Percentiles rank a stretch among this genome's conserved stretches.
Evolutionary conservation across 2,329 filamentous ascomycete species (phyloP).

Genomic region (Monosporascus cannonballus): DNA sequence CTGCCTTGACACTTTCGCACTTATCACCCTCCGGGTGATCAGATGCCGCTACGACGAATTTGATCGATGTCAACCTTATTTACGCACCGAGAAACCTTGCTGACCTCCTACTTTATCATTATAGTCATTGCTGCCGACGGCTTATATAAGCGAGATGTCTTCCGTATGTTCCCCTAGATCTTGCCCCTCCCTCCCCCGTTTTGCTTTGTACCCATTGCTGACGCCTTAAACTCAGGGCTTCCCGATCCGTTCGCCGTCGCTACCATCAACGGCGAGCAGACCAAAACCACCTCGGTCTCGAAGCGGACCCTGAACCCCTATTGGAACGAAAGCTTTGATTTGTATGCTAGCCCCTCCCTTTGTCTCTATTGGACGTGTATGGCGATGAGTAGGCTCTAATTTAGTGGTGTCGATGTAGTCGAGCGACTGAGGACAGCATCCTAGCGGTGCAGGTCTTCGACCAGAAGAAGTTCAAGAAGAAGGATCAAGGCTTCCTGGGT

Average conservation of each 20-base stretch:
- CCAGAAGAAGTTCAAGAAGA: conserved; percentile 99
- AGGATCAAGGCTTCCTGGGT: conserved; percentile 97
- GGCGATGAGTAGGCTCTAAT: neutral
- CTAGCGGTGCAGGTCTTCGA: conserved; percentile 98
- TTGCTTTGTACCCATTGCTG: neutral
- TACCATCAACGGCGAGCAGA: conserved; percentile 96
- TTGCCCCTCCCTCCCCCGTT: neutral
- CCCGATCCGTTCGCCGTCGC: conserved; percentile 97
- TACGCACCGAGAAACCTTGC: neutral
- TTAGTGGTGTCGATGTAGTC: conserved; percentile 45
- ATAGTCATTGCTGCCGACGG: conserved; percentile 97
- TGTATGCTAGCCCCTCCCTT: conserved; percentile 56
- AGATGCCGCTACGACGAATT: neutral
- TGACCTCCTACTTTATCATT: conserved; percentile 7
- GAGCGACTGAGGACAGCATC: conserved; percentile 90
- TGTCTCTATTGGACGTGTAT: conserved; percentile 9
- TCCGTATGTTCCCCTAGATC: conserved; percentile 63
- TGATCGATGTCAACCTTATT: neutral
- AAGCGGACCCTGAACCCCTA: conserved; percentile 99
- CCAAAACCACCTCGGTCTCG: conserved; percentile 93
- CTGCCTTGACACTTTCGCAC: neutral
- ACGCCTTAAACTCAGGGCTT: conserved; percentile 58
- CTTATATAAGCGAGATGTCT: conserved; percentile 98
- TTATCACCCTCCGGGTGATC: conserved; percentile 2
- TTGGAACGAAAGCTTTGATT: conserved; percentile 98